Evolutionary conservation across 495 filamentous ascomycete genomes (phyloP), one percentile per base, ranked within the genome.

Genomic region (Physcia stellaris): DNA sequence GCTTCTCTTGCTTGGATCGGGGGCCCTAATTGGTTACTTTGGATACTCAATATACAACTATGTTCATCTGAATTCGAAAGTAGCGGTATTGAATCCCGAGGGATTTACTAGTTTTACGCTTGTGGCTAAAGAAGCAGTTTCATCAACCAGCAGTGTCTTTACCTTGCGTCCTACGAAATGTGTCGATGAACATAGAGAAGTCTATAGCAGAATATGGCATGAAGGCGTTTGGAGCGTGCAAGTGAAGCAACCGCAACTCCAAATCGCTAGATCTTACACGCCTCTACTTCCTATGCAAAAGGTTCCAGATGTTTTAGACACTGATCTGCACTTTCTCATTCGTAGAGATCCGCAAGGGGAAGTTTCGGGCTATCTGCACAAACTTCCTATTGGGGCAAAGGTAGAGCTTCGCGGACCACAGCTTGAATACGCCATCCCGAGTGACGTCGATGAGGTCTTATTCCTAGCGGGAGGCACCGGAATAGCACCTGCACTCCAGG

Each of bases 391-490:
- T 2, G 76, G 79, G 3, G 61, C 76, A 2, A 54, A 60, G 13
- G 62, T 95, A 38, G 77, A 84, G 48, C 53, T 94, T 13, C 72
- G 90, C 28, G 88, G 88, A 0, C 86, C 86, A 13, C 69, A 76
- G 43, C 48, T 75, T 7, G 86, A 92, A 28, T 83, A 66, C 42
- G 68, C 59, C 47, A 72, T 79, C 24, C 80, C 65, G 9, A 40
- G 52, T 11, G 50, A 60, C 30, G 77, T 60, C 26, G 61, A 57
- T 15, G 58, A 71, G 23, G 64, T 94, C 2, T 51, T 95, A 2
- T 94, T 96, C 55, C 61, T 95, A 23, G 90, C 88, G 11, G 90
- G 87, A 0, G 90, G 90, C 0, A 98, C 90, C 4, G 90, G 88
- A 0, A 90, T 98, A 54, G 86, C 84, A 17, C 83, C 88, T 1